Evolutionary conservation across 257 asterid species (phyloP), one percentile per base, ranked within the genome.

Genomic region (Paulownia fortunei): DNA sequence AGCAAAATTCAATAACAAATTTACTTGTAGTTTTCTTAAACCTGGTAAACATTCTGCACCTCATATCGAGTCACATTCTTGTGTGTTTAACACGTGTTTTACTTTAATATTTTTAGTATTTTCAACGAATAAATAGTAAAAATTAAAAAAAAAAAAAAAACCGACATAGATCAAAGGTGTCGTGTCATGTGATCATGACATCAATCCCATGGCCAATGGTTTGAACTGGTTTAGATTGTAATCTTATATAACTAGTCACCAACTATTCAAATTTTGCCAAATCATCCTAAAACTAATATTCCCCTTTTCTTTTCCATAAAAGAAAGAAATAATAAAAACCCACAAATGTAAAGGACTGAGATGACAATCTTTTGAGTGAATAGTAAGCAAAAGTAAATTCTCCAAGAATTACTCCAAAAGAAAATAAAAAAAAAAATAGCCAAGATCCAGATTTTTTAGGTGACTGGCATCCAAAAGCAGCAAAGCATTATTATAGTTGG

Each of bases 401-500:
- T 13, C 32, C 18, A 30, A 13, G 0, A 18, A 52, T 13, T 13
- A 13, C 9, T 23, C 46, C n/a, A n/a, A n/a, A n/a, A n/a, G n/a
- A n/a, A n/a, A n/a, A n/a, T n/a, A 6, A 47, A 47, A 49, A 13
- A 32, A 46, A 16, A 19, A 42, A 6, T 39, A 16, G 1, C 24
- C 19, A 15, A 58, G 60, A 15, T 47, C 11, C 59, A 64, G 60
- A 71, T 63, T 72, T 58, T 32, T 59, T 44, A 3, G 74, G 77
- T 54, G 52, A 52, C 0, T 41, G 72, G 66, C 63, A 76, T 52
- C 74, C 39, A 75, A 71, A 83, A 76, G 77, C 73, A 83, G 63
- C 30, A 76, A 76, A 52, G 46, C 70, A 80, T 66, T 76, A 83
- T 83, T 76, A 76, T 69, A 72, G 67, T 39, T 66, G 68, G 78